phyloP scores from a whole-genome alignment of 2,329 filamentous ascomycete genomes.

The Sporothrix mexicana region DNA sequence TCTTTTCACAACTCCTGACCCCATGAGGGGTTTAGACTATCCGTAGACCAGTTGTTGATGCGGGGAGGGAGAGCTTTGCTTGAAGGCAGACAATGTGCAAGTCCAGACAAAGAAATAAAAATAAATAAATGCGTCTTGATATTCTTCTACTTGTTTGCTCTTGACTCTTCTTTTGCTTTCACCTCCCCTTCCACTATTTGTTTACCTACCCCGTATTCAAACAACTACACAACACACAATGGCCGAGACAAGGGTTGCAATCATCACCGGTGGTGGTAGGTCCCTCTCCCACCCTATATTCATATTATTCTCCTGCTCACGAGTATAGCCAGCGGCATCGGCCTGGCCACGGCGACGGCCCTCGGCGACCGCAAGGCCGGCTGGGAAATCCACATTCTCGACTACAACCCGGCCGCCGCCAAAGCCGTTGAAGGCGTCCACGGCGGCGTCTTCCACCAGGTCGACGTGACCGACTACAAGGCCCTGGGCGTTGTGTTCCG shows the following conservation, averaged over 20 bases:
- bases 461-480: conserved; percentile 32
- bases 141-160: background rate
- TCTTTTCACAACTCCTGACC: background rate
- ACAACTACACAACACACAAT: background rate
- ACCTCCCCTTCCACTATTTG: background rate
- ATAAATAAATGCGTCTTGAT: too few relatives aligned
- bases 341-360: conserved; percentile 39
- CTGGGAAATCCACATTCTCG: conserved; percentile 33
- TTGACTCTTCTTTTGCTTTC: background rate
- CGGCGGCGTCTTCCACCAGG: conserved; percentile 31
- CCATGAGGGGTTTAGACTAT: conserved; percentile 13
- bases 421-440: conserved; percentile 14
- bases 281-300: too few relatives aligned
- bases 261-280: conserved; percentile 31
- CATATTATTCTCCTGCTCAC: too few relatives aligned
- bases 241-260: conserved; percentile 22
- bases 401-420: conserved; percentile 30
- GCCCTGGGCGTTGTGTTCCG: conserved; percentile 28
- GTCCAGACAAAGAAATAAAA: too few relatives aligned
- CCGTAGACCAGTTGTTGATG: conserved; percentile 12
- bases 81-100: background rate
- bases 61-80: background rate
- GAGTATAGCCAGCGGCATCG: conserved; percentile 39
- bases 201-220: background rate
- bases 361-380: conserved; percentile 33